phyloP scores from a whole-genome alignment of 257 asterid genomes.

The Rhazya stricta region DNA sequence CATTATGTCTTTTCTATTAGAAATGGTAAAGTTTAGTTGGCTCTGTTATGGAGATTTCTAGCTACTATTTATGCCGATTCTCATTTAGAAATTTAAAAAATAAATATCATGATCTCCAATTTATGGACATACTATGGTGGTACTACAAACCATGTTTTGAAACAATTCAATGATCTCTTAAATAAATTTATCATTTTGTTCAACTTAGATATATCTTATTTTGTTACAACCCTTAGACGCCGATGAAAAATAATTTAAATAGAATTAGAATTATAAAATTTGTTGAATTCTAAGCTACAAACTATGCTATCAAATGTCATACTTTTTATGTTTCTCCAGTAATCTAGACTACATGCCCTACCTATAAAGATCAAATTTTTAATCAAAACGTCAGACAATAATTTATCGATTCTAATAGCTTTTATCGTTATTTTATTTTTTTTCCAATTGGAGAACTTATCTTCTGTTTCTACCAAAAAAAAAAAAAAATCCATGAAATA shows the following conservation, averaged over 20 bases:
- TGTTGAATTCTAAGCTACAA: too few relatives aligned
- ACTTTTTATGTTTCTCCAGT: background rate
- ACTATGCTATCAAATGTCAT: background rate
- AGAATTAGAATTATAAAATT: too few relatives aligned
- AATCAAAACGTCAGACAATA: background rate
- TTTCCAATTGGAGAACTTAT: background rate
- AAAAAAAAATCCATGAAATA: background rate
- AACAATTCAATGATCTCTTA: background rate
- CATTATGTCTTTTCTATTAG: too few relatives aligned
- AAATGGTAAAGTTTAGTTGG: background rate
- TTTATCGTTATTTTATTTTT: too few relatives aligned
- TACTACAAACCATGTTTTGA: background rate
- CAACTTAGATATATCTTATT: background rate
- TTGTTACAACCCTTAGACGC: background rate
- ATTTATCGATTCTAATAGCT: background rate
- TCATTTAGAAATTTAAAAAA: background rate
- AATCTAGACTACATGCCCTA: background rate
- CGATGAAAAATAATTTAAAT: background rate
- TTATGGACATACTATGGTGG: background rate
- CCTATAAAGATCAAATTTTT: background rate
- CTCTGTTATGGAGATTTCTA: background rate
- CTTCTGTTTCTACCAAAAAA: background rate
- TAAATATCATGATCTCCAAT: background rate
- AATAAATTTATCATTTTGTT: background rate
- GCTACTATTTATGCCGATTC: background rate